phyloP scores from a whole-genome alignment of 2,329 filamentous ascomycete species.

The Xylaria sp. region DNA sequence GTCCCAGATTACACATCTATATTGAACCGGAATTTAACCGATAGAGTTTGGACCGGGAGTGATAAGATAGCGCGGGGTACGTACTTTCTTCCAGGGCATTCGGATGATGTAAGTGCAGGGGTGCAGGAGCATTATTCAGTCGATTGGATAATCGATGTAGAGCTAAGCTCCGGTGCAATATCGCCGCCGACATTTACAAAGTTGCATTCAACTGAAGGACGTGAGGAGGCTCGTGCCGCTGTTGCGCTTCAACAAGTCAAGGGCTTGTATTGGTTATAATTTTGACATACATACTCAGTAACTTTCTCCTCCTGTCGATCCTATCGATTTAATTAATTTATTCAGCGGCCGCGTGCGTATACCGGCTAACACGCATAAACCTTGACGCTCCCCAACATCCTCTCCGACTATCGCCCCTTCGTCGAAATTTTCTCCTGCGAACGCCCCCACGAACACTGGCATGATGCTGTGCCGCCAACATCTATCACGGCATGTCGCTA shows the following conservation, averaged over 20 bases:
- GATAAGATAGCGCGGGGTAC: constrained; percentile 11
- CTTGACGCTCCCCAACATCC: constrained; percentile 4
- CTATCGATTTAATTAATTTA: constrained; percentile 4
- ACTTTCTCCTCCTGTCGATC: not conserved
- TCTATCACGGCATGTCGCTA: constrained; percentile 47
- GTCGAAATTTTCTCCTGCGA: constrained; percentile 37
- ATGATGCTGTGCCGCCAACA: constrained; percentile 51
- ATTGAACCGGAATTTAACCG: not conserved
- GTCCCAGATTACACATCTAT: too few species aligned
- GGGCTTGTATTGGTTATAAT: constrained; percentile 14
- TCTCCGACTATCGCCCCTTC: constrained; percentile 37
- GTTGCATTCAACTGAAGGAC: constrained; percentile 36
- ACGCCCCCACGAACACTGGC: constrained; percentile 6
- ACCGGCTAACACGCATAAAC: not conserved
- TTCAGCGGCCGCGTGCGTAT: constrained; percentile 14
- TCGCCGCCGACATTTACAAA: constrained; percentile 38
- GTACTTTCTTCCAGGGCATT: constrained; percentile 23
- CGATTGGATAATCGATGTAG: constrained; percentile 37
- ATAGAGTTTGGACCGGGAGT: not conserved
- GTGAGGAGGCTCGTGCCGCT: constrained; percentile 36
- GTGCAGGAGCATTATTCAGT: constrained; percentile 24
- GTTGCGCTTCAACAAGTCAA: constrained; percentile 1
- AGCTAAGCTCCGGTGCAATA: constrained; percentile 38
- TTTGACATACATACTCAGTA: not conserved
- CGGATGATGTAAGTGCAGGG: constrained; percentile 39